These are phyloP conservation scores for Aspergillus unguis DNA, from an alignment of 2,329 filamentous ascomycete species.

Conservation along the genomic window DNA sequence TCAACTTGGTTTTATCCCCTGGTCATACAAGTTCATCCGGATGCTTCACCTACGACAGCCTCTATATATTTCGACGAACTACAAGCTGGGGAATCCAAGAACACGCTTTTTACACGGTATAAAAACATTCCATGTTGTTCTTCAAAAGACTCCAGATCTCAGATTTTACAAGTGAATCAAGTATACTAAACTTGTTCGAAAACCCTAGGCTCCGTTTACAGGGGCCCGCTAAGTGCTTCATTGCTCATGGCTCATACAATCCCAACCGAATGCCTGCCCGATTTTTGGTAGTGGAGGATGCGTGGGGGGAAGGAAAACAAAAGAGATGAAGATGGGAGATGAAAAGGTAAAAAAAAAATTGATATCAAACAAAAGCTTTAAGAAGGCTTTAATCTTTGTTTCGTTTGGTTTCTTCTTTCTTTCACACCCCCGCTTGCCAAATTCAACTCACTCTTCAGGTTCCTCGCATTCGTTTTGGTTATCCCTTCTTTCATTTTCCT, in stretches of 20 bases:
- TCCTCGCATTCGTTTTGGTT: slow-evolving; percentile 19
- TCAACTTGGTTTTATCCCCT: not conserved
- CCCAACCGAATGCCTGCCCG: slow-evolving; percentile 37
- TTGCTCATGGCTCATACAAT: slow-evolving; percentile 47
- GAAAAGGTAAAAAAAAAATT: slow-evolving; percentile 25
- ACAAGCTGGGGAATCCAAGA: slow-evolving; percentile 9
- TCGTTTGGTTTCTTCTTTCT: slow-evolving; percentile 8
- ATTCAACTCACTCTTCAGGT: slow-evolving; percentile 4
- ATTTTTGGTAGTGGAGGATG: slow-evolving; percentile 28
- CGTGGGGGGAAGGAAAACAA: not conserved
- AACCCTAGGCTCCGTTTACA: no score
- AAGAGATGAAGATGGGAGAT: slow-evolving; percentile 14
- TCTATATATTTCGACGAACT: not conserved
- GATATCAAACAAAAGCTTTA: slow-evolving; percentile 12
- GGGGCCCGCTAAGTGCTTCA: slow-evolving; percentile 30
- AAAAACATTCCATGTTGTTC: slow-evolving; percentile 38
- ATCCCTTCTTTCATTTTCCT: slow-evolving; percentile 4
- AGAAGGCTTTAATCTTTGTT: not conserved
- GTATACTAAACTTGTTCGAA: slow-evolving; percentile 25
- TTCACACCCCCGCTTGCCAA: slow-evolving; percentile 3
- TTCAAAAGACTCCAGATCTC: slow-evolving; percentile 34
- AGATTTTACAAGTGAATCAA: slow-evolving; percentile 32
- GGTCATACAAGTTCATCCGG: no score
- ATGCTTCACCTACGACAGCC: not conserved
- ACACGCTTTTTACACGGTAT: slow-evolving; percentile 31